Evolutionary conservation across 1,284 basidiomycete genomes (phyloP).

Genomic region (Rhizoctonia solani): DNA sequence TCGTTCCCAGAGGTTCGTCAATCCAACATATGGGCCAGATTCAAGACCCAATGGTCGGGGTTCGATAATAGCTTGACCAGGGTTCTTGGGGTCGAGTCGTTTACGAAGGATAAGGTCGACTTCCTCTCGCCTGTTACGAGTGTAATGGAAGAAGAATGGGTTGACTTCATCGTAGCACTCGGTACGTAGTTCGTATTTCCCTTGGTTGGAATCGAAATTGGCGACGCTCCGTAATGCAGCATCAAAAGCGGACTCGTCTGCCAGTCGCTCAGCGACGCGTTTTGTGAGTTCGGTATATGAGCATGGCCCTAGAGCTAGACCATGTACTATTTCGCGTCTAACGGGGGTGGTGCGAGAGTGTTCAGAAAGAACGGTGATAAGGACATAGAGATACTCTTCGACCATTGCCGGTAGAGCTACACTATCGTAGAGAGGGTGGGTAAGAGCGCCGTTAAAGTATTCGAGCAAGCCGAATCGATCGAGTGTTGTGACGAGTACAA

Average conservation of each 20-base stretch:
- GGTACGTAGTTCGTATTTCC: conserved; percentile 84
- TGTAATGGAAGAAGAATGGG: conserved; percentile 96
- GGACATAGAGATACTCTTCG: conserved; percentile 88
- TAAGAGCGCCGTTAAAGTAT: conserved; percentile 72
- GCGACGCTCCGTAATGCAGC: conserved; percentile 79
- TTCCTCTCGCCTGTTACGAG: conserved; percentile 91
- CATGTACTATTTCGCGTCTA: conserved; percentile 87
- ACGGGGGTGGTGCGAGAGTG: conserved; percentile 75
- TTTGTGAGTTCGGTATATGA: conserved; percentile 93
- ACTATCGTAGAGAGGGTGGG: conserved; percentile 67
- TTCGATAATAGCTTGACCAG: conserved; percentile 66
- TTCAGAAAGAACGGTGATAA: conserved; percentile 88
- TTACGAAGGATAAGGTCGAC: conserved; percentile 81
- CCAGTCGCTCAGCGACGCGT: conserved; percentile 86
- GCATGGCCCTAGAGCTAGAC: conserved; percentile 84
- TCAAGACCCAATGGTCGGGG: conserved; percentile 70
- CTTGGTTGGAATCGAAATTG: conserved; percentile 81
- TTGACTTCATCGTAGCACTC: conserved; percentile 87
- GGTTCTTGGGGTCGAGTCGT: conserved; percentile 68
- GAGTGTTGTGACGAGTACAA: conserved; percentile 82
- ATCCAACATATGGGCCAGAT: conserved; percentile 65
- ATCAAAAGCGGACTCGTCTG: conserved; percentile 86
- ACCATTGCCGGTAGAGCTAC: conserved; percentile 81
- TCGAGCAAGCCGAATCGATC: conserved; percentile 84
- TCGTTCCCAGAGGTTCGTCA: conserved; percentile 66